Base-by-base conservation (phyloP, 148 eudicot species). In the Dysphania ambrosioides region DNA sequence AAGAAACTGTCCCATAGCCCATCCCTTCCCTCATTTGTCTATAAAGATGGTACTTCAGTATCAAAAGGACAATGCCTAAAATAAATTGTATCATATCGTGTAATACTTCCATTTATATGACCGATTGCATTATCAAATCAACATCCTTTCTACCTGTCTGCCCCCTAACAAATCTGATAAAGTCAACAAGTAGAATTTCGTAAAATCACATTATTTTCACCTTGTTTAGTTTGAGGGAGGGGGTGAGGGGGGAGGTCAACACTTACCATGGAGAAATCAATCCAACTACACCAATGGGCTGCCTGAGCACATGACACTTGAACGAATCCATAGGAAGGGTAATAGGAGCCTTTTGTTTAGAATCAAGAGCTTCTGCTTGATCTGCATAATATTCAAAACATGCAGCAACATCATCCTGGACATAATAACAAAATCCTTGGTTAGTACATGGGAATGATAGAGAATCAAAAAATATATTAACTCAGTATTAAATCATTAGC, bases 231-330 rank as follows among this genome's bases (percentile, higher is more conserved):
- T 23, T 42, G 30, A 42, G 32, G 58, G 29, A 32, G n/a, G n/a
- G n/a, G n/a, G n/a, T 53, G n/a, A 26, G 73, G 32, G 8, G 29
- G 40, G 8, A 66, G 55, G 56, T 35, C n/a, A 21, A 53, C 7
- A 74, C 68, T 26, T 84, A 95, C 99, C 99, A 95, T 72, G 99
- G 99, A 76, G 99, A 92, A 80, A 95, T 95, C 72, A 95, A 82
- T 18, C 97, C 99, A 89, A 95, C 97, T 51, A 95, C 94, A 38
- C 99, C 99, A 70, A 95, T 78, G 31, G 99, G 97, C 75, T 95
- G 92, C 82, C 77, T 90, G 16, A 95, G 78, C 67, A 92, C 92
- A 78, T 95, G 93, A 79, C 83, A 77, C 78, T 90, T 95, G 74
- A 95, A 90, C 78, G 93, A 77, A 0, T 95, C 94, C 93, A 90